These are phyloP conservation scores for Neoboletus brunneissimus DNA, from an alignment of 768 basidiomycete species.

Conservation along the genomic window DNA sequence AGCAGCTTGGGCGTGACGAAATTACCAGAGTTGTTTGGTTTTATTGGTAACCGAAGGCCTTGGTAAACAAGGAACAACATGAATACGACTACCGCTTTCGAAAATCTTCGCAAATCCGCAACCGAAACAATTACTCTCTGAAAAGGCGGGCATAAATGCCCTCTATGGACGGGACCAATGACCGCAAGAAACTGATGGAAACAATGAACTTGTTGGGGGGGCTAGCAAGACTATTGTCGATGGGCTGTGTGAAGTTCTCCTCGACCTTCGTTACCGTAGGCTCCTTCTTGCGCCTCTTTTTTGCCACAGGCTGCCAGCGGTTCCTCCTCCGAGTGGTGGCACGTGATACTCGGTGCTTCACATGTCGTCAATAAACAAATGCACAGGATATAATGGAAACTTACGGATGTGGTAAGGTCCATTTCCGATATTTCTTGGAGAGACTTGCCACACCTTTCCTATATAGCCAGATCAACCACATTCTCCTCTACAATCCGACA, in stretches of 20 bases:
- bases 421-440: not conserved
- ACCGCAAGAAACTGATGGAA: not conserved
- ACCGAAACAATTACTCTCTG: not conserved
- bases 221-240: not conserved
- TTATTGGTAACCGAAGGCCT: slow-evolving; percentile 12
- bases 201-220: not conserved
- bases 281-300: not conserved
- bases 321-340: not conserved
- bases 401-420: not conserved
- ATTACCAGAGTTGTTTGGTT: slow-evolving; percentile 19
- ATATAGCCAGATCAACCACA: not conserved
- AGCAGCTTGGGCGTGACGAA: not conserved
- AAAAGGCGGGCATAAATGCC: slow-evolving; percentile 1
- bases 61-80: slow-evolving; percentile 15
- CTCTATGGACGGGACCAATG: not conserved
- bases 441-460: slow-evolving; percentile 11
- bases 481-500: not conserved
- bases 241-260: too few relatives aligned
- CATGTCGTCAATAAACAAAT: not conserved
- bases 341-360: not conserved
- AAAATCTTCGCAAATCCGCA: not conserved
- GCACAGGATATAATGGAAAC: not conserved
- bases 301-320: not conserved
- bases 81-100: not conserved
- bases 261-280: not conserved